Evolutionary conservation across 1,284 basidiomycete species (phyloP).

Genomic region (Golubevia pallescens): DNA sequence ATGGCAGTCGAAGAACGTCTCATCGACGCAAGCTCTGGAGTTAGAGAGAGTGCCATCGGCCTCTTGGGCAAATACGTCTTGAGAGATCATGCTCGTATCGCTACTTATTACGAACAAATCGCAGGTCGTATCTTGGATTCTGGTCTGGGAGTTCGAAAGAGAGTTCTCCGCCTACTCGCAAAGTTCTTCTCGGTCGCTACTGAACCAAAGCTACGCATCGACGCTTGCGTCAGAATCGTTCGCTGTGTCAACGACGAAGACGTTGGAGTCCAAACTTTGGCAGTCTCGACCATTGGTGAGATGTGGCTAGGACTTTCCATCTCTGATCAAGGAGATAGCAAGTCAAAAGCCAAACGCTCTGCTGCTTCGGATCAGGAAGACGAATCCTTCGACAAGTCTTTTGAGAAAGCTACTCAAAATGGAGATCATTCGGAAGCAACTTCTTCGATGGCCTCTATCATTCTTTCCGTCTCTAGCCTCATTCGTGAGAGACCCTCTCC

Average conservation of each 20-base stretch:
- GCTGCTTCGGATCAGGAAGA: background rate
- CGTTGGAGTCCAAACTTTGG: constrained; percentile 83
- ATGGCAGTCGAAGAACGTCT: constrained; percentile 82
- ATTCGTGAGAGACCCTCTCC: constrained; percentile 82
- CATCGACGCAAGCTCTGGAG: constrained; percentile 85
- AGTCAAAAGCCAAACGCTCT: constrained; percentile 3
- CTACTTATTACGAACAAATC: constrained; percentile 83
- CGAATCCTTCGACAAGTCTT: background rate
- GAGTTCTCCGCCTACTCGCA: constrained; percentile 90
- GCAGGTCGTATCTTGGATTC: constrained; percentile 89
- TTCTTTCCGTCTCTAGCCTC: constrained; percentile 81
- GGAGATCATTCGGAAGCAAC: constrained; percentile 8
- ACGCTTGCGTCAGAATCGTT: constrained; percentile 83
- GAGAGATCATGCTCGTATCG: constrained; percentile 80
- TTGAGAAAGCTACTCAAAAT: background rate
- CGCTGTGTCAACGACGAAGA: constrained; percentile 88
- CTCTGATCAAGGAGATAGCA: background rate
- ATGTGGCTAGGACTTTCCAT: constrained; percentile 75
- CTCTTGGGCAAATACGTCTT: constrained; percentile 93
- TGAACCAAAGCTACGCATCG: constrained; percentile 72
- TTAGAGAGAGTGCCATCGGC: constrained; percentile 93
- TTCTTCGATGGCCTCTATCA: constrained; percentile 72
- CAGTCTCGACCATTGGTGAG: constrained; percentile 84
- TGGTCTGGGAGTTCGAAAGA: constrained; percentile 87
- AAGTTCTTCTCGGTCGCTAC: constrained; percentile 76